phyloP scores from a whole-genome alignment of 495 filamentous ascomycete genomes.

The Rostrohypoxylon terebratum region DNA sequence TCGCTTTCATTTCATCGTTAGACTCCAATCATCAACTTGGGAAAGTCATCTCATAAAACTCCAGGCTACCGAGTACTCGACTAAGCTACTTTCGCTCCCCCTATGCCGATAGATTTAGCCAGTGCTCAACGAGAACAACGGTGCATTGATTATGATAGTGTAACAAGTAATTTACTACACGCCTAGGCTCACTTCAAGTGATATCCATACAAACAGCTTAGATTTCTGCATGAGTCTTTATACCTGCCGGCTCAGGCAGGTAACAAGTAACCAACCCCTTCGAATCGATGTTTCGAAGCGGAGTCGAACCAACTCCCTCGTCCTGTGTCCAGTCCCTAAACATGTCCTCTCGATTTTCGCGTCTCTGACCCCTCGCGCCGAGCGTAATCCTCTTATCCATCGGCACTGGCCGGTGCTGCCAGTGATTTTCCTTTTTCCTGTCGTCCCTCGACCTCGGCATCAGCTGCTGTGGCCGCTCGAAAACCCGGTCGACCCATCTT shows the following conservation, averaged over 20 bases:
- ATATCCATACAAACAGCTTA: neutral
- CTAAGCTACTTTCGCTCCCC: neutral
- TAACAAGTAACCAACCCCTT: neutral
- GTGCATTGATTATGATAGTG: neutral
- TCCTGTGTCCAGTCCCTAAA: slow-evolving; percentile 13
- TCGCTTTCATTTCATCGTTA: slow-evolving; percentile 13
- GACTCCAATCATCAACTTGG: slow-evolving; percentile 7
- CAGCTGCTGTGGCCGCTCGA: slow-evolving; percentile 37
- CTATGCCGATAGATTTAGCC: neutral
- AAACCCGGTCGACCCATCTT: slow-evolving; percentile 35
- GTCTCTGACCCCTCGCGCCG: neutral
- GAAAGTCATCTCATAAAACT: neutral
- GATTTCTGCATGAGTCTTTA: neutral
- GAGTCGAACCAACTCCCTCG: neutral
- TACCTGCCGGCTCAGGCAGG: neutral
- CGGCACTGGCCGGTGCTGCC: neutral
- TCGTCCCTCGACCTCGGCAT: slow-evolving; percentile 21
- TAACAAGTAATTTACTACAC: neutral
- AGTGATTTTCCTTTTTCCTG: slow-evolving; percentile 10
- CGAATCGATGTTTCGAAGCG: neutral
- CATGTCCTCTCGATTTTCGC: slow-evolving; percentile 7
- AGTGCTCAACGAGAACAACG: neutral
- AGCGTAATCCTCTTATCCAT: neutral
- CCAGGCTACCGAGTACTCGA: neutral
- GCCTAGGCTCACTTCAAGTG: neutral